Evolutionary conservation across 1,284 basidiomycete genomes (phyloP), one percentile per base, ranked within the genome.

Genomic region (Veloporphyrellus conicus): DNA sequence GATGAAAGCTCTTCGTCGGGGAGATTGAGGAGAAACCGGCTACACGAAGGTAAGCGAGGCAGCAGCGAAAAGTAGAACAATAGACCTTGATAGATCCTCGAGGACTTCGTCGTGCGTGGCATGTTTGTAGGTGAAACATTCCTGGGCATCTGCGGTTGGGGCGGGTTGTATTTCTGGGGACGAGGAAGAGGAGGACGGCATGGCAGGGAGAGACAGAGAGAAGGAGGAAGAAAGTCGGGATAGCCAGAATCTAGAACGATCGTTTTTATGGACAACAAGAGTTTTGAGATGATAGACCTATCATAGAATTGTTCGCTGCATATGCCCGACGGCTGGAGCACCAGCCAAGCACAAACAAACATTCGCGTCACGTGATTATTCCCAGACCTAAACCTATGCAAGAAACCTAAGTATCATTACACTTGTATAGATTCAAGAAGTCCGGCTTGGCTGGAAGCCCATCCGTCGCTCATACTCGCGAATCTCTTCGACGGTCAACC

Each of bases 1-100:
- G 88, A 92, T 43, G 81, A 81, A 50, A 95, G 81, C 71, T 99
- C 96, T 62, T 92, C 88, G 54, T 90, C 86, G 6, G 96, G 96
- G 45, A 99, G 80, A 69, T 99, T 99, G 58, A 98, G 79, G 59
- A 99, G 91, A 69, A 99, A 99, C 41, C 96, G 90, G 67, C 90
- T 92, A 55, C 6, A 28, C 38, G 38, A 42, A 43, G 34, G 45
- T 56, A 34, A 56, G 60, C 38, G 29, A 47, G 47, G 41, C 36
- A 19, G 34, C 10, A 8, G 42, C 42, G 46, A 34, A 47, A 36
- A 34, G 32, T 16, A 49, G 34, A 34, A 41, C 35, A 43, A 52
- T 18, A 15, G 49, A 87, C 84, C 89, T 93, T 55, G 89, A 90
- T 25, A 95, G 79, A 71, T 95, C 92, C 66, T 95, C 92, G 43